Evolutionary conservation across 2,329 filamentous ascomycete species (phyloP).

Genomic region (Botrytis squamosa): DNA sequence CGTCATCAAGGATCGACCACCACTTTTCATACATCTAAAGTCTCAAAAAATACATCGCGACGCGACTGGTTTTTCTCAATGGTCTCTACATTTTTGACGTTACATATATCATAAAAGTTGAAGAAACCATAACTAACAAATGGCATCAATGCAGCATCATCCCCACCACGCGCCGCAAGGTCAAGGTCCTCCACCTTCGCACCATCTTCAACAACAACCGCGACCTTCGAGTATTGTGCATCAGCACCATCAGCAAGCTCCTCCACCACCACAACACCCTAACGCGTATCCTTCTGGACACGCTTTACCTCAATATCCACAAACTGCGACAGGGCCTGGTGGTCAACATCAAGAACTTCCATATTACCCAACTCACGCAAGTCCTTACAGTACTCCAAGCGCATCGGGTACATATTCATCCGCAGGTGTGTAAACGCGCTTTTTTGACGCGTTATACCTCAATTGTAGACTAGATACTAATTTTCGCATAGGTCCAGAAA

Average conservation of each 20-base stretch:
- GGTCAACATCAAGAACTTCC: conserved; percentile 66
- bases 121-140: conserved; percentile 33
- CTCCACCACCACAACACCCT: conserved; percentile 57
- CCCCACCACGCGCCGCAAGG: conserved; percentile 71
- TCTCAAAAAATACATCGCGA: conserved; percentile 38
- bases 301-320: conserved; percentile 67
- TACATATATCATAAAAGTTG: conserved; percentile 28
- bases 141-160: conserved; percentile 61
- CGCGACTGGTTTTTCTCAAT: conserved; percentile 38
- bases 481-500: conserved; percentile 46
- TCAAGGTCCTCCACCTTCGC: conserved; percentile 56
- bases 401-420: conserved; percentile 82
- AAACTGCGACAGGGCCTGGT: conserved; percentile 59
- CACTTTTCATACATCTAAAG: conserved; percentile 33
- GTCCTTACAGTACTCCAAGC: conserved; percentile 79
- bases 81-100: conserved; percentile 37
- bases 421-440: conserved; percentile 59
- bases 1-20: conserved; percentile 38
- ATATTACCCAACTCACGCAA: conserved; percentile 80
- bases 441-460: conserved; percentile 25
- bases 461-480: conserved; percentile 23
- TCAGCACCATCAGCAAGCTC: conserved; percentile 65
- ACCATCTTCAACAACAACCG: conserved; percentile 63
- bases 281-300: conserved; percentile 68
- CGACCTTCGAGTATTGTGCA: conserved; percentile 72